Base-by-base conservation (phyloP, 1,284 basidiomycete species). In the Wolfiporia cocos region DNA sequence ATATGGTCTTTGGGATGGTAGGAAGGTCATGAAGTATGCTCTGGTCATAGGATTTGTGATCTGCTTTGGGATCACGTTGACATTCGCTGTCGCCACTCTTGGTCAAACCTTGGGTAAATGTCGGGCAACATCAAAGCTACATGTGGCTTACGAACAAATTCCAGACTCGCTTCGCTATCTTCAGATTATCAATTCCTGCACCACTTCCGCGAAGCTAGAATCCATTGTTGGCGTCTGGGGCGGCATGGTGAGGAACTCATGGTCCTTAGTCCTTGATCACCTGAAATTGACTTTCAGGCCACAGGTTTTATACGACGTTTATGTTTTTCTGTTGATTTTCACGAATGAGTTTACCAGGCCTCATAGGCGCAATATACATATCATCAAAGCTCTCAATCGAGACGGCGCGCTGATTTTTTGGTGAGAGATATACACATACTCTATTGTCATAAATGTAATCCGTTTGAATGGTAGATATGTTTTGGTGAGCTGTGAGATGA, bases 1-100 rank as follows among this genome's bases (percentile, higher is more conserved):
- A 11, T 39, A 32, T 32, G n/a, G 11, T n/a, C 10, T 39, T n/a
- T 39, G 38, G 38, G 29, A 32, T 12, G 14, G 14, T n/a, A 30
- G 38, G 14, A 39, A 18, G 21, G 19, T 6, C 4, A 30, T 32
- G 17, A 30, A 22, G 14, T 20, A 18, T 39, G 18, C 21, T 4
- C 29, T 39, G 5, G 17, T 21, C n/a, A n/a, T n/a, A 5, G 38
- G 38, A 6, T 39, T 39, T 17, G 14, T 32, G 6, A 20, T 39
- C 17, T 39, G 28, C 20, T 39, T 31, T 29, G 14, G 12, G 6
- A 18, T 39, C 7, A 31, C 38, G 4, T n/a, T 39, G 10, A 29
- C 18, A 6, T 39, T 39, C 17, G 38, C 38, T 14, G 19, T 32
- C n/a, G 38, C 22, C 7, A 31, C 9, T 18, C 5, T 31, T 5